Conservation (phyloP, 2,329 filamentous ascomycete genomes). For the Periglandula ipomoeae region DNA sequence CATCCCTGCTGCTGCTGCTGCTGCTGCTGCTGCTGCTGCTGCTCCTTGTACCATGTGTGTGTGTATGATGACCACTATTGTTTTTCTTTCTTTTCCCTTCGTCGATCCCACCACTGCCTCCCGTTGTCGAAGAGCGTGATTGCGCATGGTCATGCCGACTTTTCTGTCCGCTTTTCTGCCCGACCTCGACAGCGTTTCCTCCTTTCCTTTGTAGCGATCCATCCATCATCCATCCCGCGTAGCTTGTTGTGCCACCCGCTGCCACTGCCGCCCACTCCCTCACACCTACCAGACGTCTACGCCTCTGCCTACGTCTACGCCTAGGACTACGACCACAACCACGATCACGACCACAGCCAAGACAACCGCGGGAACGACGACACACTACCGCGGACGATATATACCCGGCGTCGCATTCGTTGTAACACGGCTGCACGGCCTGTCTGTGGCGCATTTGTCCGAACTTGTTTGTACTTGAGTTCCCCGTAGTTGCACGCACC, state of each 20-base stretch:
- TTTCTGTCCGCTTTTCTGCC: neutral
- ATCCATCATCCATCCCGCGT: neutral
- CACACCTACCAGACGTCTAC: no score
- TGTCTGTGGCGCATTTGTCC: no score
- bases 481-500: no score
- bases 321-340: neutral
- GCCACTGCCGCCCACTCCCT: neutral
- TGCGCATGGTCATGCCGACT: conserved; percentile 1
- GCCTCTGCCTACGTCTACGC: neutral
- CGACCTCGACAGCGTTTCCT: neutral
- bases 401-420: neutral
- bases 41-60: no score
- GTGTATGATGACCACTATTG: neutral
- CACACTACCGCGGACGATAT: no score
- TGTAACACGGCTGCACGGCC: neutral
- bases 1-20: neutral
- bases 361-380: no score
- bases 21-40: no score
- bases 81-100: neutral
- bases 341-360: no score
- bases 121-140: neutral
- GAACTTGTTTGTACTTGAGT: no score
- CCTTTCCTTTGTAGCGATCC: neutral
- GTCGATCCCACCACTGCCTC: neutral
- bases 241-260: neutral